These are phyloP conservation scores for Paramecium primaurelia DNA, from an alignment of 73 alveolate species.

Conservation along the genomic window DNA sequence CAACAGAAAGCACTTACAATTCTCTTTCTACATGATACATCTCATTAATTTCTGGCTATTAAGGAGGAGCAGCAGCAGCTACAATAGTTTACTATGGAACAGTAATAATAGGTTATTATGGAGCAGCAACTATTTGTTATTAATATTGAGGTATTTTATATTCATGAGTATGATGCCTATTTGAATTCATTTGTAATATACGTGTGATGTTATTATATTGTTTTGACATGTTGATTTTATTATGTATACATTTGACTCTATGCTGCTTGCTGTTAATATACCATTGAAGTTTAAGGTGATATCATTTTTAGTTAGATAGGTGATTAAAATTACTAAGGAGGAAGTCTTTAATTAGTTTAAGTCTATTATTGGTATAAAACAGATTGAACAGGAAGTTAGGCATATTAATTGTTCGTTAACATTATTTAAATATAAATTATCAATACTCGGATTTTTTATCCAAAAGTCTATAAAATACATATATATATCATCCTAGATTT, in stretches of 20 bases:
- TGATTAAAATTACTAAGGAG: background rate
- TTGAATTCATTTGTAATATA: background rate
- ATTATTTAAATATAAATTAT: background rate
- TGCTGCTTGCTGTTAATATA: background rate
- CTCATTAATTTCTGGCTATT: constrained; percentile 18
- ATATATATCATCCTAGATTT: no score
- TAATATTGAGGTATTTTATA: constrained; percentile 17
- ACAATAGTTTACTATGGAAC: background rate
- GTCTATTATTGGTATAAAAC: background rate
- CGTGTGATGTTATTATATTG: background rate
- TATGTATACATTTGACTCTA: background rate
- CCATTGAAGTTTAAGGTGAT: background rate
- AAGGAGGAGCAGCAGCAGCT: background rate
- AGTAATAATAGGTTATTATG: background rate
- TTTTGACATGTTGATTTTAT: background rate
- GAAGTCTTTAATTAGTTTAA: background rate
- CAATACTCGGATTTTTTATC: background rate
- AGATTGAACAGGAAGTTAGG: background rate
- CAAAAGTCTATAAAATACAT: no score
- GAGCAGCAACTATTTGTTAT: background rate
- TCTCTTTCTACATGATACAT: constrained; percentile 44
- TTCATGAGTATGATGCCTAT: constrained; percentile 40
- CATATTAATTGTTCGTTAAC: background rate
- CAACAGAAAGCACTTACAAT: constrained; percentile 31
- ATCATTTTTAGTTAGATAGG: background rate